Percentiles rank a stretch among this genome's conserved stretches.
These are phyloP conservation scores for Eurotiales sp. DNA, from an alignment of 2,329 filamentous ascomycete species.

Conservation along the genomic window DNA sequence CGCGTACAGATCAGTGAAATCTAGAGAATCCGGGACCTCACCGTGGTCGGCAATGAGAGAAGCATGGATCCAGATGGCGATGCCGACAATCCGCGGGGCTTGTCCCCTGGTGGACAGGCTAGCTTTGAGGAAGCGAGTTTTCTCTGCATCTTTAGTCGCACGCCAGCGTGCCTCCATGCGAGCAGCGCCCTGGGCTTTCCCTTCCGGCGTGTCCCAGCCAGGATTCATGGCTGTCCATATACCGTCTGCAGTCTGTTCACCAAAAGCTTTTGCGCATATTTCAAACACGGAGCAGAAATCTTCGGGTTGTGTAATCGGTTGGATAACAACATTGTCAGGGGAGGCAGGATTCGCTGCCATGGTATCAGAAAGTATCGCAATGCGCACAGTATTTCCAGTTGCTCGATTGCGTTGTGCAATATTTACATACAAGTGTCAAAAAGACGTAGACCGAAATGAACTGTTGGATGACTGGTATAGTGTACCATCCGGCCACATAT, in stretches of 20 bases:
- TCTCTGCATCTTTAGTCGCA: conserved; percentile 42
- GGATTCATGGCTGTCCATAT: conserved; percentile 54
- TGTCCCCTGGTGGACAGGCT: conserved; percentile 29
- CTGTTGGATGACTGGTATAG: too few species aligned
- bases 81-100: conserved; percentile 43
- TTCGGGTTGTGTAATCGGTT: background rate
- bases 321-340: background rate
- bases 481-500: too few species aligned
- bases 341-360: background rate
- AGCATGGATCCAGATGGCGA: conserved; percentile 55
- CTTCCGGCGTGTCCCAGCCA: conserved; percentile 52
- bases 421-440: too few species aligned
- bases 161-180: conserved; percentile 44
- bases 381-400: background rate
- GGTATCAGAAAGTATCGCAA: background rate
- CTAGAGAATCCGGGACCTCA: conserved; percentile 14
- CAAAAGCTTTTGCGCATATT: conserved; percentile 38
- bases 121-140: conserved; percentile 54
- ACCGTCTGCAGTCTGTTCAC: conserved; percentile 48
- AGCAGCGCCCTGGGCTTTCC: conserved; percentile 33
- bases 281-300: background rate
- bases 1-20: background rate
- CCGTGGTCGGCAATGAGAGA: conserved; percentile 51
- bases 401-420: background rate
- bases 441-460: too few species aligned